These are phyloP conservation scores for Pichia sp. DNA, from an alignment of 1,139 yeast genomes.

Conservation along the genomic window DNA sequence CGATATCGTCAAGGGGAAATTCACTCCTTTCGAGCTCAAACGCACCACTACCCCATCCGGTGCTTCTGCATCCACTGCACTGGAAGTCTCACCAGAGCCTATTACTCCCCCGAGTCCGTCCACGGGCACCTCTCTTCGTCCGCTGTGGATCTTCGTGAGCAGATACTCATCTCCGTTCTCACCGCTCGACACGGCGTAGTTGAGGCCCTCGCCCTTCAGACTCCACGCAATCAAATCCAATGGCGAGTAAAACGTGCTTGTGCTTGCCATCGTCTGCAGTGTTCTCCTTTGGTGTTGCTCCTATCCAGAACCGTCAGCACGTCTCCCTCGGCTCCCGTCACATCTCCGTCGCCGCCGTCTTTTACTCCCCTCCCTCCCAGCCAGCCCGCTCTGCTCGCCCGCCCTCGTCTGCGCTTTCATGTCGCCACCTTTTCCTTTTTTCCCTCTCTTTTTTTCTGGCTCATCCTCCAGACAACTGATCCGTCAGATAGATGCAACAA, in stretches of 20 bases:
- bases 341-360: background rate
- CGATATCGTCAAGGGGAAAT: conserved; percentile 9
- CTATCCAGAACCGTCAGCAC: background rate
- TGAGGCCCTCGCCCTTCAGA: conserved; percentile 9
- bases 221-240: conserved; percentile 8
- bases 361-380: background rate
- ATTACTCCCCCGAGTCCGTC: background rate
- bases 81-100: no score
- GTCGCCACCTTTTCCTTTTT: background rate
- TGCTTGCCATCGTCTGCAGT: background rate
- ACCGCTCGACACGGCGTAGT: conserved; percentile 5
- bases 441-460: background rate
- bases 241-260: conserved; percentile 5
- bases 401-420: background rate
- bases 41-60: background rate
- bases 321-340: background rate
- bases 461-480: conserved; percentile 1
- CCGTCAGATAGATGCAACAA: background rate
- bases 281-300: background rate
- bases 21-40: background rate
- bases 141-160: conserved; percentile 5
- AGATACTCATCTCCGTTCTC: background rate
- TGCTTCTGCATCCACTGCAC: background rate
- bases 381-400: background rate
- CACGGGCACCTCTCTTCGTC: background rate